phyloP scores from a whole-genome alignment of 2,329 filamentous ascomycete species.

The Curvularia sp. region DNA sequence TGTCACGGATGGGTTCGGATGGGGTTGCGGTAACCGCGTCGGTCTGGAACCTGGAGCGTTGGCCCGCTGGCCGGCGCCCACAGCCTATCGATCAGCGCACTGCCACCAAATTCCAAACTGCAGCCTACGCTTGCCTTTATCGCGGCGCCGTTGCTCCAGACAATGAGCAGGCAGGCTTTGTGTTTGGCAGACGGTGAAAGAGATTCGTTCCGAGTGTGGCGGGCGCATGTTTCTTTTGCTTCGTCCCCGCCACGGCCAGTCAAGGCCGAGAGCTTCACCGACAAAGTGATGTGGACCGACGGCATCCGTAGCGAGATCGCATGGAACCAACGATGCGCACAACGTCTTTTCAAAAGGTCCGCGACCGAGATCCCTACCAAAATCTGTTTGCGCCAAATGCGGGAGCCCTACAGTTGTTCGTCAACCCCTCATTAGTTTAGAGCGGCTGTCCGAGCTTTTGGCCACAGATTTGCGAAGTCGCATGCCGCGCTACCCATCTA shows the following conservation, averaged over 20 bases:
- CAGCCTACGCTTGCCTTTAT: slow-evolving; percentile 24
- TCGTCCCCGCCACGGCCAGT: slow-evolving; percentile 37
- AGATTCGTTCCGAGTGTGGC: slow-evolving; percentile 17
- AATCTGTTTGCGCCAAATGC: slow-evolving; percentile 39
- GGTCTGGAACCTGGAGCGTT: slow-evolving; percentile 21
- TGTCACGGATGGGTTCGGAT: slow-evolving; percentile 25
- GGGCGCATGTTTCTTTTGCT: slow-evolving; percentile 34
- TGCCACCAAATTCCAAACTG: slow-evolving; percentile 39
- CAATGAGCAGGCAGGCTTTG: slow-evolving; percentile 13
- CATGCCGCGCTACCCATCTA: slow-evolving; percentile 43
- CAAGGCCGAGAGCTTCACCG: slow-evolving; percentile 42
- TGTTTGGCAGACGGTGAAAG: slow-evolving; percentile 19
- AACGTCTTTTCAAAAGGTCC: slow-evolving; percentile 26
- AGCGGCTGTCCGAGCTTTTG: slow-evolving; percentile 33
- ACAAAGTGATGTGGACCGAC: slow-evolving; percentile 37
- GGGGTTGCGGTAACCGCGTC: slow-evolving; percentile 27
- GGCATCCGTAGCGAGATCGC: slow-evolving; percentile 37
- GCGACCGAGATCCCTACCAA: slow-evolving; percentile 30
- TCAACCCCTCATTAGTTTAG: slow-evolving; percentile 39
- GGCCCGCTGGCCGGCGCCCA: slow-evolving; percentile 32
- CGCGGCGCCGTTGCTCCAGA: slow-evolving; percentile 25
- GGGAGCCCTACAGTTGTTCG: slow-evolving; percentile 34
- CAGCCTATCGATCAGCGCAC: slow-evolving; percentile 40
- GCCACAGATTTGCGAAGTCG: slow-evolving; percentile 34
- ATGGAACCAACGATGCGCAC: slow-evolving; percentile 26